Evolutionary conservation across 768 basidiomycete genomes (phyloP).

Genomic region (Rhodotorula kratochvilovae): DNA sequence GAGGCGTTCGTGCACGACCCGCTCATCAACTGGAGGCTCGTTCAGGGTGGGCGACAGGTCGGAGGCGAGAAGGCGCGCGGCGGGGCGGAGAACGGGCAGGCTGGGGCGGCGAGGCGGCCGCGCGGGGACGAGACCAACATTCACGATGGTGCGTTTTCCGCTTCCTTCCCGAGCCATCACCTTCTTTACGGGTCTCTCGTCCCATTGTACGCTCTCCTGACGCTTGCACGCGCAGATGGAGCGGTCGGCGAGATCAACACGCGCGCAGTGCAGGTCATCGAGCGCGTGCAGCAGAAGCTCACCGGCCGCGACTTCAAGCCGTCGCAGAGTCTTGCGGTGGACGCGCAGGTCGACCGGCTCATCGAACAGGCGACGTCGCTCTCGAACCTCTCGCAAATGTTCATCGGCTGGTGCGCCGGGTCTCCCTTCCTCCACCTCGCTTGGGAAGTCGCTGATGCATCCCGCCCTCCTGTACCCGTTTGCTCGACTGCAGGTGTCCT

Average conservation of each 20-base stretch:
- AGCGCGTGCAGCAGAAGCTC: slow-evolving; percentile 89
- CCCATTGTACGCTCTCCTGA: neutral
- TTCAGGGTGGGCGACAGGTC: slow-evolving; percentile 34
- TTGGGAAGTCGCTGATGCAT: no score
- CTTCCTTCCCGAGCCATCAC: neutral
- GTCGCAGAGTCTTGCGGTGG: slow-evolving; percentile 65
- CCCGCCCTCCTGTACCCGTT: no score
- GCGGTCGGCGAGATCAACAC: slow-evolving; percentile 82
- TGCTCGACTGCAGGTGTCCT: no score
- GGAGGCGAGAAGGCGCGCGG: slow-evolving; percentile 17
- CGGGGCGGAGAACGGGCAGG: slow-evolving; percentile 25
- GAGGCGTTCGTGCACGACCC: slow-evolving; percentile 99
- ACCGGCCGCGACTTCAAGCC: slow-evolving; percentile 94
- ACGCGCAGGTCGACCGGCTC: slow-evolving; percentile 81
- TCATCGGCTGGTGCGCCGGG: slow-evolving; percentile 50
- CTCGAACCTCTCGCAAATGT: slow-evolving; percentile 90
- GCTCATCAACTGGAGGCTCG: slow-evolving; percentile 67
- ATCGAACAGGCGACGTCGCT: slow-evolving; percentile 88
- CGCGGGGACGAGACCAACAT: slow-evolving; percentile 39
- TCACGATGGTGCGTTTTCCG: slow-evolving; percentile 19
- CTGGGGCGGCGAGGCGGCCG: slow-evolving; percentile 20
- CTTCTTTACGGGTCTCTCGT: no score
- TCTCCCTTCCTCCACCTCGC: slow-evolving; percentile 44
- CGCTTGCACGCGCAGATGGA: slow-evolving; percentile 50
- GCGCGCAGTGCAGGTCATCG: slow-evolving; percentile 82